These are phyloP conservation scores for Violaceomyces palustris DNA, from an alignment of 1,284 basidiomycete species.

Conservation along the genomic window DNA sequence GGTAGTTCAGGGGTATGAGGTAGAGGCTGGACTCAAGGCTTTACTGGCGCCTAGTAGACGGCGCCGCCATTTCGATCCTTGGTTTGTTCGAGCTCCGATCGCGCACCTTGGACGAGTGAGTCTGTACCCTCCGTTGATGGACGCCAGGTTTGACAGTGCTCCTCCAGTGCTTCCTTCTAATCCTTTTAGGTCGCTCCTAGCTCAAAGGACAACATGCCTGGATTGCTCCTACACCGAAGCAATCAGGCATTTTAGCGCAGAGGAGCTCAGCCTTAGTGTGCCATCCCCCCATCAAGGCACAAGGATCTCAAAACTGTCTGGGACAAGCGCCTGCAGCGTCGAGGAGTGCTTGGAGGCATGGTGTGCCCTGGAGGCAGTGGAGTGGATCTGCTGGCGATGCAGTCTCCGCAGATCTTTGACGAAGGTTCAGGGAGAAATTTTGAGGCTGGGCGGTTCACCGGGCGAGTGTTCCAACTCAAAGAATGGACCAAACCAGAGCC, in stretches of 20 bases:
- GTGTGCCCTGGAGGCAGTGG: conserved; percentile 44
- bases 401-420: conserved; percentile 28
- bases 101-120: no score
- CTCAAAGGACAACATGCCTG: conserved; percentile 45
- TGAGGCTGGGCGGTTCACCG: conserved; percentile 2
- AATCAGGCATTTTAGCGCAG: conserved; percentile 37
- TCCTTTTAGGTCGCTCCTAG: conserved; percentile 8
- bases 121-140: no score
- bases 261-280: conserved; percentile 42
- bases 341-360: conserved; percentile 40
- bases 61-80: no score
- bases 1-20: conserved; percentile 4
- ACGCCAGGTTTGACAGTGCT: no score
- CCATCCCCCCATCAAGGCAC: conserved; percentile 16
- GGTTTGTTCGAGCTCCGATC: no score
- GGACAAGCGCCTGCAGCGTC: conserved; percentile 31
- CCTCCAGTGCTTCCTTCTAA: no score
- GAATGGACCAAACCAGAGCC: no score
- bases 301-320: conserved; percentile 16
- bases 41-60: no score
- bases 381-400: conserved; percentile 51
- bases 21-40: conserved; percentile 27
- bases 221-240: conserved; percentile 50
- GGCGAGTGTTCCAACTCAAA: no score
- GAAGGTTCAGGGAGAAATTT: conserved; percentile 1